Conservation (phyloP, 192 early-diverging fungal genomes). For the Kappamyces sp. region DNA sequence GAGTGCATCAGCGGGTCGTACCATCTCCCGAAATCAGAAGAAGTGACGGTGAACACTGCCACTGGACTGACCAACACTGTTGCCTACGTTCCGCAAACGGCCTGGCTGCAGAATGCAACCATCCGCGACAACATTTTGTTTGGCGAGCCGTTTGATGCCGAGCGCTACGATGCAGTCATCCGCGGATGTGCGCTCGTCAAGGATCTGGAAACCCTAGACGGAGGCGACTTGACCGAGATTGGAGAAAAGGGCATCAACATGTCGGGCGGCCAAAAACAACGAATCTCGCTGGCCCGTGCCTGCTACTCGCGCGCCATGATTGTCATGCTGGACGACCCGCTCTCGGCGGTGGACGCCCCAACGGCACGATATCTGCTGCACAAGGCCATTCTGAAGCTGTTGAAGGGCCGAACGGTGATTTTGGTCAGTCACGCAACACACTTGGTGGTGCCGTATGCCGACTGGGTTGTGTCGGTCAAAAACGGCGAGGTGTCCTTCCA, state of each 20-base stretch:
- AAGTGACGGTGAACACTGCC: not conserved
- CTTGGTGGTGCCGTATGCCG: slow-evolving; percentile 34
- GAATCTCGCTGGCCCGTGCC: slow-evolving; percentile 38
- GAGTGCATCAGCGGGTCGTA: slow-evolving; percentile 28
- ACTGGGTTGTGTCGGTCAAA: slow-evolving; percentile 38
- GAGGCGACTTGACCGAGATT: slow-evolving; percentile 74
- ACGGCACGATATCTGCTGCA: slow-evolving; percentile 70
- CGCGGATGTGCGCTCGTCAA: slow-evolving; percentile 65
- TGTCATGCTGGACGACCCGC: slow-evolving; percentile 63
- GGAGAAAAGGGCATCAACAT: slow-evolving; percentile 28
- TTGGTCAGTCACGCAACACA: slow-evolving; percentile 67
- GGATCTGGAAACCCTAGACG: slow-evolving; percentile 67
- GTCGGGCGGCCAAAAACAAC: slow-evolving; percentile 19
- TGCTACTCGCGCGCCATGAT: slow-evolving; percentile 9
- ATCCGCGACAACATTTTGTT: slow-evolving; percentile 66
- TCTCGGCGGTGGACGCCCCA: slow-evolving; percentile 82
- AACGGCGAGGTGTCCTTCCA: slow-evolving; percentile 26
- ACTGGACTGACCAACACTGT: slow-evolving; percentile 8
- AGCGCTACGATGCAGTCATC: slow-evolving; percentile 64
- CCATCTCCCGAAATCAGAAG: slow-evolving; percentile 22
- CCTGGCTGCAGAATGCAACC: slow-evolving; percentile 17
- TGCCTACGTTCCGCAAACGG: slow-evolving; percentile 16
- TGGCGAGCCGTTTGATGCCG: slow-evolving; percentile 55
- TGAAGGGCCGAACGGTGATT: slow-evolving; percentile 66
- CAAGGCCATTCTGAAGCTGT: slow-evolving; percentile 59